Conservation (phyloP, 495 filamentous ascomycete genomes). For the Podospora appendiculata region DNA sequence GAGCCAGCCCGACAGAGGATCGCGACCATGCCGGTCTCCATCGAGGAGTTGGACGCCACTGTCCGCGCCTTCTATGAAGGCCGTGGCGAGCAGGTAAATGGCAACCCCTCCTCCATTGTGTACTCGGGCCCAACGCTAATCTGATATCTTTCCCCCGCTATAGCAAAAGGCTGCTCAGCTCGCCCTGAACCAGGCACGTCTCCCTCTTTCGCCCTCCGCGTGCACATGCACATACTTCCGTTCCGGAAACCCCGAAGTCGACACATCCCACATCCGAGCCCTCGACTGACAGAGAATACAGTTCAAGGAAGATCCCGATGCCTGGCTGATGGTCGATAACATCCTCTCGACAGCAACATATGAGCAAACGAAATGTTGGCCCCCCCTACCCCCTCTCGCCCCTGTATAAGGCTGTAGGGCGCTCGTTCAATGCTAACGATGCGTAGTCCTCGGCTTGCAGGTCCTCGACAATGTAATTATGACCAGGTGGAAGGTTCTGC, state of each 20-base stretch:
- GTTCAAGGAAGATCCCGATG: constrained; percentile 98
- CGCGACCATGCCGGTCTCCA: constrained; percentile 50
- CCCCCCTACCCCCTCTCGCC: background rate
- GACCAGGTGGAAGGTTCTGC: constrained; percentile 97
- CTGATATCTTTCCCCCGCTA: constrained; percentile 14
- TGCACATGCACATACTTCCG: too few relatives aligned
- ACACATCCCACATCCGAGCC: background rate
- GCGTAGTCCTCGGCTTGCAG: constrained; percentile 80
- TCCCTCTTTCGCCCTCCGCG: background rate
- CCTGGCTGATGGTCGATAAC: constrained; percentile 94
- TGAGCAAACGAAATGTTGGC: constrained; percentile 91
- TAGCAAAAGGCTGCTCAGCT: constrained; percentile 97
- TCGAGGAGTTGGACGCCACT: constrained; percentile 89
- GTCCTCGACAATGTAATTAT: constrained; percentile 97
- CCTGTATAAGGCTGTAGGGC: background rate
- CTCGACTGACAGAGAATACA: constrained; percentile 28
- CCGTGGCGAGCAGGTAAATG: constrained; percentile 73
- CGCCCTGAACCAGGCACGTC: constrained; percentile 81
- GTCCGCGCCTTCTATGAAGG: constrained; percentile 96
- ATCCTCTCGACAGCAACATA: constrained; percentile 86
- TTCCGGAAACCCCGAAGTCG: background rate
- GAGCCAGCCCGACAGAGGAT: constrained; percentile 7
- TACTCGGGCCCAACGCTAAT: constrained; percentile 14
- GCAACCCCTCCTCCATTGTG: background rate
- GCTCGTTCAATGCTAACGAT: constrained; percentile 35